phyloP scores from a whole-genome alignment of 768 basidiomycete genomes.

The Auriscalpium orientale region DNA sequence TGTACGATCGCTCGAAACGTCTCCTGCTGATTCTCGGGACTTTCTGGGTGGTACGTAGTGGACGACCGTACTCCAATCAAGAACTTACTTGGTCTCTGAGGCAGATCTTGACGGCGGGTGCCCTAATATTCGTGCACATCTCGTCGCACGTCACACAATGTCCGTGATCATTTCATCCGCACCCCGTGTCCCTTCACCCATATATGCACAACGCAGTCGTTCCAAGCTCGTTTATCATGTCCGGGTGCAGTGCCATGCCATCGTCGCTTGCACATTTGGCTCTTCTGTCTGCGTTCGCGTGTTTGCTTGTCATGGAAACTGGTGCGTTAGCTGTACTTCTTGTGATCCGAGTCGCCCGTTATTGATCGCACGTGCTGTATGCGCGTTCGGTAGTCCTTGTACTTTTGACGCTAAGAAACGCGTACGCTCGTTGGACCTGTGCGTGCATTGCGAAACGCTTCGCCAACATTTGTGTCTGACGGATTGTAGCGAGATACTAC shows the following conservation, averaged over 20 bases:
- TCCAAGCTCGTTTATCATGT: background rate
- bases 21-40: background rate
- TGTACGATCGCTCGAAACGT: background rate
- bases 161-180: background rate
- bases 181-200: background rate
- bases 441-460: background rate
- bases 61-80: background rate
- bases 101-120: background rate
- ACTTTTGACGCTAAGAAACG: background rate
- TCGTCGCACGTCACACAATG: background rate
- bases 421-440: background rate
- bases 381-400: background rate
- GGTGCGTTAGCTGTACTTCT: background rate
- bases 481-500: background rate
- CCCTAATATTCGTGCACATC: background rate
- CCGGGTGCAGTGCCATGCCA: background rate
- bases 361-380: background rate
- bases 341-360: background rate
- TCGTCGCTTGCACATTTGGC: background rate
- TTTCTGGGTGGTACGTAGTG: background rate
- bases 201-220: background rate
- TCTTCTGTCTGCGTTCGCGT: background rate
- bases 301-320: background rate
- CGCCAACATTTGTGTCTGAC: background rate
- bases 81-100: background rate